Evolutionary conservation across 768 basidiomycete species (phyloP).

Genomic region (Lactifluus echinatus): DNA sequence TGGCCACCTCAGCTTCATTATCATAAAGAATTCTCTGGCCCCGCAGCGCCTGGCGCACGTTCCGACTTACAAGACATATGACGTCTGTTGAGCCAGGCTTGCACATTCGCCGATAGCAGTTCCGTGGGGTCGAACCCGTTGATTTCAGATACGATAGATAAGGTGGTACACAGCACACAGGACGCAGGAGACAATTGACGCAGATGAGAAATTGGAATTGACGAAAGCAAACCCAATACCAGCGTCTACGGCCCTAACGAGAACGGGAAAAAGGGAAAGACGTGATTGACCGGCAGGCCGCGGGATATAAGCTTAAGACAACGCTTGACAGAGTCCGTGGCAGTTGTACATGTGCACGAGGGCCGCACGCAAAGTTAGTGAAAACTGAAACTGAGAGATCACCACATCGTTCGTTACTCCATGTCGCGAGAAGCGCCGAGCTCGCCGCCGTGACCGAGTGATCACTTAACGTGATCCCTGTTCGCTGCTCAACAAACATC

Average conservation of each 20-base stretch:
- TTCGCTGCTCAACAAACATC: not conserved
- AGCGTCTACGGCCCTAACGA: not conserved
- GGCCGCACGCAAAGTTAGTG: no score
- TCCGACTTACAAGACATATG: not conserved
- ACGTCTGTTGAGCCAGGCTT: not conserved
- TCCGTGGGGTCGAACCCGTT: not conserved
- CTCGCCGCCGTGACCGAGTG: not conserved
- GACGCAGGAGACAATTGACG: no score
- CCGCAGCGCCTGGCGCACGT: not conserved
- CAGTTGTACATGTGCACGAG: no score
- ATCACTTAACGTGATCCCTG: slow-evolving; percentile 10
- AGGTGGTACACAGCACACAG: not conserved
- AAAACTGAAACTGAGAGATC: no score
- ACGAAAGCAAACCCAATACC: not conserved
- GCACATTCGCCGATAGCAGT: not conserved
- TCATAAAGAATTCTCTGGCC: not conserved
- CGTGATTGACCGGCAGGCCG: not conserved
- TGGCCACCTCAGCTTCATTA: not conserved
- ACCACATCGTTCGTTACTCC: no score
- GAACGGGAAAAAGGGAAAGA: not conserved
- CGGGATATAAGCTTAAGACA: not conserved
- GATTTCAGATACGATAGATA: not conserved
- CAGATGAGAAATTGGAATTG: no score
- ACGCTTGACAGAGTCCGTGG: no score
- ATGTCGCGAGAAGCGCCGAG: not conserved